Percentiles rank a stretch among this genome's conserved stretches.
Conservation (phyloP, 129 eudicot species). For the Flaveria ramosissima region DNA sequence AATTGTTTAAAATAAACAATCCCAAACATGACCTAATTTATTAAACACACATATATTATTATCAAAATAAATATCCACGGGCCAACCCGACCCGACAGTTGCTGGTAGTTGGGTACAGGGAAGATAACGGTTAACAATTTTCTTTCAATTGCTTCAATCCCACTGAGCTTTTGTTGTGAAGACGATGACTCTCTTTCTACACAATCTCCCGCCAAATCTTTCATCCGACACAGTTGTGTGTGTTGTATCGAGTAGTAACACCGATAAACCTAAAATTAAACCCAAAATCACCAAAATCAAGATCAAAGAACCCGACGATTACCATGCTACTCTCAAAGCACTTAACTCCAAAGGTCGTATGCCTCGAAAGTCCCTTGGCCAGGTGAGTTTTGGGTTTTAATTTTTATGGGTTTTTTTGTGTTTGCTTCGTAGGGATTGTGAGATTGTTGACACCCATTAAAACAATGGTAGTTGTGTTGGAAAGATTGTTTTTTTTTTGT, state of each 20-base stretch:
- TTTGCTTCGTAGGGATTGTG: background rate
- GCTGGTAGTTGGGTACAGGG: background rate
- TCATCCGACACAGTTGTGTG: constrained; percentile 27
- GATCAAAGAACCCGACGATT: constrained; percentile 65
- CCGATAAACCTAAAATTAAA: constrained; percentile 26
- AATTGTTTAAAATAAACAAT: too few species aligned
- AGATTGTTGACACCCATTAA: background rate
- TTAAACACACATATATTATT: too few species aligned
- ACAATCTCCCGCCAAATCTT: constrained; percentile 38
- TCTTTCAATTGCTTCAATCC: constrained; percentile 1
- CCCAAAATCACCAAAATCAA: constrained; percentile 40
- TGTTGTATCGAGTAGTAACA: constrained; percentile 26
- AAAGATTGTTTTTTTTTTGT: background rate
- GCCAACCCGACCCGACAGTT: background rate
- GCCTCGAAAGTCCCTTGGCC: constrained; percentile 95
- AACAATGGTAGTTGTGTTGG: background rate
- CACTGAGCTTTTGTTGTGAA: constrained; percentile 18
- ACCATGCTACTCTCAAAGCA: constrained; percentile 84
- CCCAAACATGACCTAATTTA: too few species aligned
- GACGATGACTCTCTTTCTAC: constrained; percentile 43
- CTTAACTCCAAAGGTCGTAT: constrained; percentile 88
- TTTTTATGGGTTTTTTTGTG: constrained; percentile 3
- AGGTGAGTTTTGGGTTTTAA: constrained; percentile 44
- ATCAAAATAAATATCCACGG: too few species aligned
- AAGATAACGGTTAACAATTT: constrained; percentile 17